Evolutionary conservation across 257 asterid species (phyloP).

Genomic region (Gentiana macrophylla): DNA sequence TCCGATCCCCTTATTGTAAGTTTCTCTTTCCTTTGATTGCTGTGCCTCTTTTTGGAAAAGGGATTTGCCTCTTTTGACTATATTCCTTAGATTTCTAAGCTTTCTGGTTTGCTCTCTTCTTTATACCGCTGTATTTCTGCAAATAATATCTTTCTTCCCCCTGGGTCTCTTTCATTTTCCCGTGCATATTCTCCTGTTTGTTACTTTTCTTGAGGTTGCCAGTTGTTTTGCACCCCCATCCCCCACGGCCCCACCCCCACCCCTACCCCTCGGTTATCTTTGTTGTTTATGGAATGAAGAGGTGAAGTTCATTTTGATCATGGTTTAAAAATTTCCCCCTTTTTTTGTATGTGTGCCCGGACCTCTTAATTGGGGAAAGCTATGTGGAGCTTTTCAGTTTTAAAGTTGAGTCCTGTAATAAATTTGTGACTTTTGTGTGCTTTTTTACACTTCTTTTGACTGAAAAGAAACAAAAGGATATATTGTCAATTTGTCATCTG

Average conservation of each 20-base stretch:
- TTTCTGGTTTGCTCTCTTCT: conserved; percentile 15
- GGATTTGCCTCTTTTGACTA: conserved; percentile 13
- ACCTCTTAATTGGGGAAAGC: conserved; percentile 7
- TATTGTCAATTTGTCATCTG: neutral
- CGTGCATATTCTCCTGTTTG: too few relatives aligned
- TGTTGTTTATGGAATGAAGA: conserved; percentile 17
- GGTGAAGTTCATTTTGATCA: conserved; percentile 10
- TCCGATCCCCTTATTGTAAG: conserved; percentile 94
- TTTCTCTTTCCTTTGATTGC: conserved; percentile 30
- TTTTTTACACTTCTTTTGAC: neutral
- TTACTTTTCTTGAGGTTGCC: too few relatives aligned
- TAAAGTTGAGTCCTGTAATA: conserved; percentile 5
- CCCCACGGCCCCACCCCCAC: too few relatives aligned
- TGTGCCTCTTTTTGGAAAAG: conserved; percentile 4
- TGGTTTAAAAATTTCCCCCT: conserved; percentile 4
- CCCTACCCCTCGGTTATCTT: neutral
- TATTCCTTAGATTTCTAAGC: conserved; percentile 30
- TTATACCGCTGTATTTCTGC: conserved; percentile 7
- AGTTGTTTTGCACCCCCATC: too few relatives aligned
- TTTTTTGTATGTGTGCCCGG: conserved; percentile 9
- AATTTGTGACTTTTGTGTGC: conserved; percentile 1
- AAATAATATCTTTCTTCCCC: conserved; percentile 29
- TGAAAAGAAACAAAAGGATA: neutral
- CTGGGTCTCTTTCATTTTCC: conserved; percentile 1
- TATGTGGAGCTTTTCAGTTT: conserved; percentile 5